Base-by-base conservation (phyloP, 2,329 filamentous ascomycete genomes). In the Pseudofabraea citricarpa region DNA sequence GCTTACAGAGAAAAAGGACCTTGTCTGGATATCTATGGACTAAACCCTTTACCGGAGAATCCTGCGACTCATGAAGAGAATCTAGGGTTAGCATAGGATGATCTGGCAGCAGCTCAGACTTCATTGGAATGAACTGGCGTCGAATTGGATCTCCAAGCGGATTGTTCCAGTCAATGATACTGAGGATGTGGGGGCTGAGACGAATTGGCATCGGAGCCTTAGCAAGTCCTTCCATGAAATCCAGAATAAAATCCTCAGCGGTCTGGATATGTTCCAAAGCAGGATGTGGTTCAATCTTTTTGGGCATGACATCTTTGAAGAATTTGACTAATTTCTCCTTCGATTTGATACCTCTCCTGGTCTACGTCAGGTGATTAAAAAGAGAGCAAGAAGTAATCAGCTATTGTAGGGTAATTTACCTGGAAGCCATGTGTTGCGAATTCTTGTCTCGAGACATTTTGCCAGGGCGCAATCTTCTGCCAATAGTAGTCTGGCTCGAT, bases 21-120 rank as follows among this genome's bases (percentile, higher is more conserved):
- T 79, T 81, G 46, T 82, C 77, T 0, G 72, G 72, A 56, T 85
- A 84, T n/a, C 79, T 69, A 56, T 83, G 79, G 2, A 83, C 76
- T 3, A 83, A 59, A 0, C 76, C 77, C 13, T 68, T 63, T 2
- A 81, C 75, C 0, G 75, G 74, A 6, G 71, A 75, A 51, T 83
- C 77, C 3, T 63, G 61, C 21, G 65, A 64, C 63, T 84, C 79
- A 35, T 76, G 65, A n/a, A 83, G 61, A 1, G 79, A 79, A 56
- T 83, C 80, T 3, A 81, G 55, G 0, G 62, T 64, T n/a, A 77
- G 53, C 41, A 69, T 67, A 0, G 73, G 71, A 51, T 83, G 79
- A 48, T 83, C 75, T 1, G 68, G 63, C 8, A 72, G 50, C 53
- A 79, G 69, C 3, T 65, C 57, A 2, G 78, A 80, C 45, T 67